Evolutionary conservation across 192 early-diverging fungal genomes (phyloP).

Genomic region (Piromyces sp.): DNA sequence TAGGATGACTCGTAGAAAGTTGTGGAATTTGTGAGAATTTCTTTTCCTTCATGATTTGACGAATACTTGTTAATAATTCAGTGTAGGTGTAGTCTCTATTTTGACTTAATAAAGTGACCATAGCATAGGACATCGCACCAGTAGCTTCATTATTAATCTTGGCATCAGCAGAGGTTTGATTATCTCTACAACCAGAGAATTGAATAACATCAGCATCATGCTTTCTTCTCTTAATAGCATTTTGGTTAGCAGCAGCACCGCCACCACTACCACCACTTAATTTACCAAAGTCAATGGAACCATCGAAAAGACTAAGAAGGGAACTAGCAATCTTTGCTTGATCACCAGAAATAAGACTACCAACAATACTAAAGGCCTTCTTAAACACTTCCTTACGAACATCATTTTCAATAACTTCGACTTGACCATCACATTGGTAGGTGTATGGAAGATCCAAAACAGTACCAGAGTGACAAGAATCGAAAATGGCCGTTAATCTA

Average conservation of each 20-base stretch:
- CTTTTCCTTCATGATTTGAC: constrained; percentile 34
- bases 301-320: constrained; percentile 7
- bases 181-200: constrained; percentile 48
- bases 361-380: not conserved
- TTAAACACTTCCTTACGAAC: not conserved
- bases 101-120: constrained; percentile 26
- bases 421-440: constrained; percentile 20
- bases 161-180: constrained; percentile 51
- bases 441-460: constrained; percentile 42
- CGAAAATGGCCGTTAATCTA: constrained; percentile 63
- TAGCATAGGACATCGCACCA: constrained; percentile 48
- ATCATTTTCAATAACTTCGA: constrained; percentile 10
- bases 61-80: constrained; percentile 46
- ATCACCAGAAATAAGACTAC: too few species aligned
- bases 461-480: constrained; percentile 67
- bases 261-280: too few species aligned
- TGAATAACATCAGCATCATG: constrained; percentile 29
- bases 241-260: not conserved
- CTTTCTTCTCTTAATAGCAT: not conserved
- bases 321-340: too few species aligned
- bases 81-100: constrained; percentile 49
- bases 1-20: constrained; percentile 41
- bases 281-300: constrained; percentile 1
- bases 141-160: constrained; percentile 39
- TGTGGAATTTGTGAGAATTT: constrained; percentile 69